Percentiles rank a stretch among this genome's conserved stretches.
Conservation (phyloP, 257 asterid species). For the Datura wrightii region DNA sequence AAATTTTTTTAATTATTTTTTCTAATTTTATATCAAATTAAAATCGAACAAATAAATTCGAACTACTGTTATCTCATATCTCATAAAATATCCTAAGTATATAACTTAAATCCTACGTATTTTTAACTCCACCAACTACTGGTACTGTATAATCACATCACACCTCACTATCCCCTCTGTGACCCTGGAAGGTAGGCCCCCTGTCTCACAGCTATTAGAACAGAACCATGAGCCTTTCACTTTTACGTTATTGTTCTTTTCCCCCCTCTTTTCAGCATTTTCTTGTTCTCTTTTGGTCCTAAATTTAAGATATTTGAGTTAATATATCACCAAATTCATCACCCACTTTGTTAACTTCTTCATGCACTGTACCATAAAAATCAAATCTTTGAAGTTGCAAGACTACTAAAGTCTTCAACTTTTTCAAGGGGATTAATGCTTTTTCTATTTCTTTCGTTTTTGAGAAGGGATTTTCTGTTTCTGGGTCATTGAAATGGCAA, state of each 20-base stretch:
- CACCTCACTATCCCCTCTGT: slow-evolving; percentile 19
- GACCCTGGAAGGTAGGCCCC: not conserved
- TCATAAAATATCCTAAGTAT: not conserved
- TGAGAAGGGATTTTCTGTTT: not conserved
- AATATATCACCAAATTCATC: not conserved
- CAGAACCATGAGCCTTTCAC: not conserved
- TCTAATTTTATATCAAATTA: too few relatives aligned
- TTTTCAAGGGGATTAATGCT: not conserved
- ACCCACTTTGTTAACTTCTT: not conserved
- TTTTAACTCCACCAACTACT: not conserved
- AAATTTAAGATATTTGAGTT: not conserved
- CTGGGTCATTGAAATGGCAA: slow-evolving; percentile 17
- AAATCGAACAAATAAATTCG: too few relatives aligned
- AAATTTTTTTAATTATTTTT: too few relatives aligned
- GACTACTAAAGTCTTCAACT: not conserved
- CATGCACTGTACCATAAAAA: not conserved
- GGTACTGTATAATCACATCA: not conserved
- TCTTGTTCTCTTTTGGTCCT: not conserved
- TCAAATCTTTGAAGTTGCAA: not conserved
- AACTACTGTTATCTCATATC: too few relatives aligned
- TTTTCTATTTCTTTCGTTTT: not conserved
- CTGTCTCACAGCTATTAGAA: slow-evolving; percentile 22
- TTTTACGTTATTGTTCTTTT: slow-evolving; percentile 1
- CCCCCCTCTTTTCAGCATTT: not conserved
- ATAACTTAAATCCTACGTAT: not conserved